Evolutionary conservation across 805 yeast species (phyloP).

Genomic region (Wickerhamomyces queroliae): DNA sequence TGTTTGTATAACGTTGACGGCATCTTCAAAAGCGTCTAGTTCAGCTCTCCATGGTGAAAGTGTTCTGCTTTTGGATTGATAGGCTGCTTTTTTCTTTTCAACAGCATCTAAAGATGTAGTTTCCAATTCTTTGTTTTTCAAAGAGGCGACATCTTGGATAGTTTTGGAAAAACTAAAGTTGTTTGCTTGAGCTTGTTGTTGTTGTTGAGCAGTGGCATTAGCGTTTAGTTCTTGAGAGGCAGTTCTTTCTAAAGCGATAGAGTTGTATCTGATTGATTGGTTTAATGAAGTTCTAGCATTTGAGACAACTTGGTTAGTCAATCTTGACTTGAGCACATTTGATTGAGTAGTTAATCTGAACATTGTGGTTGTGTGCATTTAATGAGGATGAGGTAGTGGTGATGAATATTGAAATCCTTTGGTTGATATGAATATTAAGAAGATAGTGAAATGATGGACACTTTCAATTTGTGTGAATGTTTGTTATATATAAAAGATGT

Average conservation of each 20-base stretch:
- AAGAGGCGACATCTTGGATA: conserved; percentile 24
- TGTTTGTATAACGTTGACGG: too few species aligned
- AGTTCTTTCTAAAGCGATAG: conserved; percentile 27
- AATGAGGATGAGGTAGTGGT: neutral
- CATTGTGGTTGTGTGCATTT: neutral
- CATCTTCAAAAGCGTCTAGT: conserved; percentile 46
- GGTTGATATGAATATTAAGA: too few species aligned
- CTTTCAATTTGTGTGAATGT: too few species aligned
- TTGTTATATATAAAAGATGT: too few species aligned
- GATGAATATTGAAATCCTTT: too few species aligned
- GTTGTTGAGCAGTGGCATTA: conserved; percentile 10
- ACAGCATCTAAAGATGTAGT: neutral
- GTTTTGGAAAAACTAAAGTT: conserved; percentile 19
- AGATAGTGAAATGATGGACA: too few species aligned
- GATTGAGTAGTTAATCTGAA: conserved; percentile 28
- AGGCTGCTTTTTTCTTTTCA: conserved; percentile 10
- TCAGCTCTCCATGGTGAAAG: conserved; percentile 46
- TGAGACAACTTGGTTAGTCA: conserved; percentile 33
- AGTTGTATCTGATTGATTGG: conserved; percentile 32
- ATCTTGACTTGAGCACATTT: conserved; percentile 29
- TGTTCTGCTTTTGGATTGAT: conserved; percentile 12
- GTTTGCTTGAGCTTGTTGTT: conserved; percentile 19
- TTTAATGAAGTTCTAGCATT: conserved; percentile 32
- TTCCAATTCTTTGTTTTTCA: conserved; percentile 10
- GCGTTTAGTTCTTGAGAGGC: conserved; percentile 10